Evolutionary conservation across 1,284 basidiomycete genomes (phyloP).

Genomic region (Cryptococcus sp.): DNA sequence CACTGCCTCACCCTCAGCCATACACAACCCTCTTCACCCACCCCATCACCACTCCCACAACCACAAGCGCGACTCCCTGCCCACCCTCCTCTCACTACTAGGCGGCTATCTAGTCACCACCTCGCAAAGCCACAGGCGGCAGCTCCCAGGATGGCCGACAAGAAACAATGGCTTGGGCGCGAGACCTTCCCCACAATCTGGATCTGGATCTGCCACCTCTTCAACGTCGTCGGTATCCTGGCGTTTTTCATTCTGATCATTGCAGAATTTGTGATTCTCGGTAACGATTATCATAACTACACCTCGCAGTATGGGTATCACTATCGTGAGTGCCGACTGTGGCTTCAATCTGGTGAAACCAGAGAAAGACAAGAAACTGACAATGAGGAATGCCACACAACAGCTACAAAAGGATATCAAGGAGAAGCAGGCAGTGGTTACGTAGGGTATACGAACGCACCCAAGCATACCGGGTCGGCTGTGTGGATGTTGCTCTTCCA

Average conservation of each 20-base stretch:
- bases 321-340: slow-evolving; percentile 20
- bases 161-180: slow-evolving; percentile 6
- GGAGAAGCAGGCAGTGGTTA: slow-evolving; percentile 24
- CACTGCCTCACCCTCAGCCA: neutral
- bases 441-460: slow-evolving; percentile 27
- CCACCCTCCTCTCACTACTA: neutral
- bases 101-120: neutral
- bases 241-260: slow-evolving; percentile 16
- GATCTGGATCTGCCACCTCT: slow-evolving; percentile 12
- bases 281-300: slow-evolving; percentile 21
- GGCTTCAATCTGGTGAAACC: too few relatives aligned
- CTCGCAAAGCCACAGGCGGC: neutral
- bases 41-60: neutral
- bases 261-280: slow-evolving; percentile 23
- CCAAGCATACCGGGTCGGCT: slow-evolving; percentile 23
- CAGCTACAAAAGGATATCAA: slow-evolving; percentile 22
- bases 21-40: neutral
- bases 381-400: neutral
- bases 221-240: slow-evolving; percentile 10
- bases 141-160: slow-evolving; percentile 7
- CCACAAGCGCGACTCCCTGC: neutral
- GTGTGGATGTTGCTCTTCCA: slow-evolving; percentile 23
- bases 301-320: slow-evolving; percentile 18
- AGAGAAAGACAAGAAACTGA: neutral
- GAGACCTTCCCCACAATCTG: slow-evolving; percentile 12